Base-by-base conservation (phyloP, 2,329 filamentous ascomycete genomes). In the Fusarium haematococcum region DNA sequence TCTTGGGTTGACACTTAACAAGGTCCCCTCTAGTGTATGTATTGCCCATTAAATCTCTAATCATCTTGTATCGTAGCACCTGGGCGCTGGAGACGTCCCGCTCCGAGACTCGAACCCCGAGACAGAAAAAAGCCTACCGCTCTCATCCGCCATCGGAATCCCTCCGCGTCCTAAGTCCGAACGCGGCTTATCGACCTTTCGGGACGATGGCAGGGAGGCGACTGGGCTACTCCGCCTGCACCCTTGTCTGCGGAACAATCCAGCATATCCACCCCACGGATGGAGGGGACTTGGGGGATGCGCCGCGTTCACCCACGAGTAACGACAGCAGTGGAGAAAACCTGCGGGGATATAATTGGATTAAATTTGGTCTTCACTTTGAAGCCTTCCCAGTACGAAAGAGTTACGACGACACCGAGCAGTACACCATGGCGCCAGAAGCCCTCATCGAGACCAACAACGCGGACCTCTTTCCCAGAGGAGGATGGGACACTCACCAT, bases 401-500 rank as follows among this genome's bases (percentile, higher is more conserved):
- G 11, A 9, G 20, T 8, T 23, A 45, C 41, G 11, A 32, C 10
- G 27, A 5, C 13, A 32, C 10, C 27, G 4, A 48, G 10, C 41
- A 61, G 14, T 3, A 43, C 32, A 67, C 45, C 9, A 70, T 72
- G 63, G 52, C 70, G 13, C 60, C 63, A 63, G 39, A 60, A 54
- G 23, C 64, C 9, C 37, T 63, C 7, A 20, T 67, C 20, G 48
- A 70, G 23, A 37, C 52, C 8, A 48, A 57, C 20, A 57, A 30
- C 11, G n/a, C 25, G 25, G 33, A 63, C 5, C 25, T 81, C 7
- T 80, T 82, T 54, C 80, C 80, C 2, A 67, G 74, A 32, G 79
- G 78, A 1, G 79, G 77, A 23, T 81, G 80, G 79, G 79, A 81
- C 48, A 79, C 79, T 23, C 80, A 82, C 33, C 77, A 81, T 56